Conservation (phyloP, 2,329 filamentous ascomycete genomes). For the Colletotrichum shisoi region DNA sequence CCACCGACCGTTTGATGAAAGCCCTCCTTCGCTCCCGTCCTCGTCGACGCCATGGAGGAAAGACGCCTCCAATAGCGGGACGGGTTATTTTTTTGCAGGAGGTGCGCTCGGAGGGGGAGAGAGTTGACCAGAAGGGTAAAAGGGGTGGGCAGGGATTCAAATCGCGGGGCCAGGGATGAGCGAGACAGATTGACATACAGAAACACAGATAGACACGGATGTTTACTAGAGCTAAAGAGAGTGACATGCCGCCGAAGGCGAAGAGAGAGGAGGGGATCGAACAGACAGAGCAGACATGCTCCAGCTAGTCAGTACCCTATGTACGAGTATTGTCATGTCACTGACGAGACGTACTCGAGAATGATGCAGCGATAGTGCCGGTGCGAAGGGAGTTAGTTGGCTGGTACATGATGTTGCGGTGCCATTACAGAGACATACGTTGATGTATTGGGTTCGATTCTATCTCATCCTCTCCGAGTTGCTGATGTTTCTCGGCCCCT, state of each 20-base stretch:
- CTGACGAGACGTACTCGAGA: neutral
- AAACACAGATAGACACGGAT: slow-evolving; percentile 13
- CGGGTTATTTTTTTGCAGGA: slow-evolving; percentile 25
- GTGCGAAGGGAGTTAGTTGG: neutral
- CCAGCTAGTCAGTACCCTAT: neutral
- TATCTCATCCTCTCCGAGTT: neutral
- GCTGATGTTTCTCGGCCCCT: slow-evolving; percentile 9
- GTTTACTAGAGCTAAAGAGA: slow-evolving; percentile 18
- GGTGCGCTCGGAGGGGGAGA: slow-evolving; percentile 6
- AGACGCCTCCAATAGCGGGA: slow-evolving; percentile 30
- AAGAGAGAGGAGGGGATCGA: neutral
- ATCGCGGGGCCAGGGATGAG: slow-evolving; percentile 32
- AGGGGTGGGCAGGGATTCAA: slow-evolving; percentile 24
- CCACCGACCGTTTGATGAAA: slow-evolving; percentile 21
- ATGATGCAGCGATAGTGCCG: slow-evolving; percentile 13
- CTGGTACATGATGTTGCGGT: slow-evolving; percentile 2
- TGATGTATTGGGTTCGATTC: neutral
- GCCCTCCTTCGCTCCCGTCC: slow-evolving; percentile 25
- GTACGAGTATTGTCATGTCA: slow-evolving; percentile 1
- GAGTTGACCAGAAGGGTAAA: slow-evolving; percentile 31
- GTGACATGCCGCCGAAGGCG: slow-evolving; percentile 11
- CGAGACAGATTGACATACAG: slow-evolving; percentile 36
- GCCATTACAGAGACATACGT: slow-evolving; percentile 10
- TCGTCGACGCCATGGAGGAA: slow-evolving; percentile 15
- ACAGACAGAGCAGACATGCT: neutral